Percentiles rank a stretch among this genome's conserved stretches.
Evolutionary conservation across 2,329 filamentous ascomycete genomes (phyloP).

Genomic region (Apiospora arundinis): DNA sequence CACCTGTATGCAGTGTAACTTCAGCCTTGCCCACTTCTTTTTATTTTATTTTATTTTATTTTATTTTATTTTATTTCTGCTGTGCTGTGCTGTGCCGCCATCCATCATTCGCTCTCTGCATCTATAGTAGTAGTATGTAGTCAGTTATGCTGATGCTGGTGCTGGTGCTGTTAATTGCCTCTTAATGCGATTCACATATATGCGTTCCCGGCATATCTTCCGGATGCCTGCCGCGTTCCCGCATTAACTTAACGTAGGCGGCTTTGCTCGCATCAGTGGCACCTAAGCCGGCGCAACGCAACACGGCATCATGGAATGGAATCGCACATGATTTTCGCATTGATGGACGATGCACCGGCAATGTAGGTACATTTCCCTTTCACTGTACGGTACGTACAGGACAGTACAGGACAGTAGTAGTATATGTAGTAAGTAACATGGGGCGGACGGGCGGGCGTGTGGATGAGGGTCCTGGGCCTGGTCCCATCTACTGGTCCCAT

Average conservation of each 20-base stretch:
- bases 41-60: neutral
- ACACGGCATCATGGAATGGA: no score
- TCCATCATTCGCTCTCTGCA: neutral
- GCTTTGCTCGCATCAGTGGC: neutral
- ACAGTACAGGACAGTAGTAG: no score
- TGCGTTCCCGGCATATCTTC: neutral
- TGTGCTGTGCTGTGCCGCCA: no score
- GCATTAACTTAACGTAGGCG: neutral
- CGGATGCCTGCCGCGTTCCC: slow-evolving; percentile 6
- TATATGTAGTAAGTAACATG: neutral
- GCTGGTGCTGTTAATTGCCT: neutral
- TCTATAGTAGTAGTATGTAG: neutral
- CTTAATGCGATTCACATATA: neutral
- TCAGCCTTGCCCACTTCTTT: slow-evolving; percentile 12
- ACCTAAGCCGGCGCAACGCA: no score
- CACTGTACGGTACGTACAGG: no score
- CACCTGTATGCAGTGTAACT: slow-evolving; percentile 11
- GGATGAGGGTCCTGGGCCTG: neutral
- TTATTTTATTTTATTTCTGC: neutral
- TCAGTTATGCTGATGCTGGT: neutral
- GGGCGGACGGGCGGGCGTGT: no score
- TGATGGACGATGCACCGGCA: no score
- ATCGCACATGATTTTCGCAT: no score
- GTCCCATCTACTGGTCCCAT: neutral
- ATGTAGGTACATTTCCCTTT: no score